Conservation (phyloP, 805 yeast species). For the Yarrowia sp. region DNA sequence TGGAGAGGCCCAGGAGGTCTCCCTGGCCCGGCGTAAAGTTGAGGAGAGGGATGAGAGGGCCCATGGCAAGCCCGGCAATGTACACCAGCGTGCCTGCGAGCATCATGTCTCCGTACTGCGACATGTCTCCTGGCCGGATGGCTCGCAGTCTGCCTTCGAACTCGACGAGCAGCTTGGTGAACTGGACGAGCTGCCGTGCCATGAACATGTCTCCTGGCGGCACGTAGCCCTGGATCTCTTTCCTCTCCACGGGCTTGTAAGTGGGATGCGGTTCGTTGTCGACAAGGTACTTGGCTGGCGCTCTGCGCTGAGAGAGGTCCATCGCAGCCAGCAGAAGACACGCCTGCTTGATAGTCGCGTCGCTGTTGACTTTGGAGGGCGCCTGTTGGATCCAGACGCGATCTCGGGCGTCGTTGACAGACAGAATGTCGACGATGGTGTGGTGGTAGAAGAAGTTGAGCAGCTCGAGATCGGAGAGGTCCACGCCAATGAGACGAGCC, state of each 20-base stretch:
- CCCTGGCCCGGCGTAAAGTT: not conserved
- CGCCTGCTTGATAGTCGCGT: not conserved
- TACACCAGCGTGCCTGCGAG: not conserved
- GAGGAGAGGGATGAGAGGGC: not conserved
- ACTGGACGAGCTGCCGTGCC: not conserved
- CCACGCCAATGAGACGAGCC: not conserved
- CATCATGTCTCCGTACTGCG: not conserved
- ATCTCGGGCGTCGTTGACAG: not conserved
- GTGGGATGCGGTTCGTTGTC: not conserved
- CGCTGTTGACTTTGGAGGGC: not conserved
- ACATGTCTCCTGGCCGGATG: not conserved
- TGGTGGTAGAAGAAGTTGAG: conserved; percentile 11
- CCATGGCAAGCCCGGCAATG: not conserved
- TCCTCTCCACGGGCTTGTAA: not conserved
- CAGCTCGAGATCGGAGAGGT: not conserved
- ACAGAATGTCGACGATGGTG: not conserved
- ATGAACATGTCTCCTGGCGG: not conserved
- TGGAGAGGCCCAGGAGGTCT: not conserved
- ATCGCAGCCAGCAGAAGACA: not conserved
- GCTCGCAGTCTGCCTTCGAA: not conserved
- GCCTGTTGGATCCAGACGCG: not conserved
- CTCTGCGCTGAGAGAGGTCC: conserved; percentile 2
- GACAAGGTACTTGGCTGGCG: not conserved
- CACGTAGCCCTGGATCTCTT: not conserved
- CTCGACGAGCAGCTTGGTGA: not conserved